A percentile compares a stretch with the other conserved stretches of the same genome.
Evolutionary conservation across 306 rosid species (phyloP).

Genomic region (Cucurbita maxima): DNA sequence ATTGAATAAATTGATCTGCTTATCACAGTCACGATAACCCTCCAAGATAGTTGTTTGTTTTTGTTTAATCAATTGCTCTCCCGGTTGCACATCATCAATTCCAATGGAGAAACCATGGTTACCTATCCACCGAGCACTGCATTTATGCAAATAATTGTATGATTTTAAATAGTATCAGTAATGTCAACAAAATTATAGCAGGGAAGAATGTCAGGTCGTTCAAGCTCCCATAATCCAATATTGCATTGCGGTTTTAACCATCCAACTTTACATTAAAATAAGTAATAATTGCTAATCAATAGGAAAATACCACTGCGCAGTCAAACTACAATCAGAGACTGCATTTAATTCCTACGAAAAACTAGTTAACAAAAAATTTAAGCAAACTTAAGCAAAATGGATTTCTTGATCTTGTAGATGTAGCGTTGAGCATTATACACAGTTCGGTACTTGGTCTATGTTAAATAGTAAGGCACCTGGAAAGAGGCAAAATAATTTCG

Average conservation of each 20-base stretch:
- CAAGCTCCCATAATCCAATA: too few relatives aligned
- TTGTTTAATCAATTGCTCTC: constrained; percentile 28
- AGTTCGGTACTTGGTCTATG: background rate
- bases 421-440: background rate
- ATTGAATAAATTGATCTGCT: constrained; percentile 36
- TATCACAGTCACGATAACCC: constrained; percentile 46
- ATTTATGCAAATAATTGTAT: constrained; percentile 14
- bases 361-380: background rate
- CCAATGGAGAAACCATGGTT: constrained; percentile 96
- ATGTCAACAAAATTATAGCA: background rate
- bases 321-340: background rate
- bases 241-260: background rate
- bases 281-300: background rate
- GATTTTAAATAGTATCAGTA: constrained; percentile 3
- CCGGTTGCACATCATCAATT: constrained; percentile 90
- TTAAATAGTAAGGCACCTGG: background rate
- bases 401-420: background rate
- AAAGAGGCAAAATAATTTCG: background rate
- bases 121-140: constrained; percentile 98
- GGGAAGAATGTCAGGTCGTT: too few relatives aligned
- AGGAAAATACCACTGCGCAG: background rate
- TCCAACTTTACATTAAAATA: background rate
- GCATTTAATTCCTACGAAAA: background rate
- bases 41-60: constrained; percentile 38
- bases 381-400: background rate